Base-by-base conservation (phyloP, 805 yeast species). In the Kuraishia cidri region DNA sequence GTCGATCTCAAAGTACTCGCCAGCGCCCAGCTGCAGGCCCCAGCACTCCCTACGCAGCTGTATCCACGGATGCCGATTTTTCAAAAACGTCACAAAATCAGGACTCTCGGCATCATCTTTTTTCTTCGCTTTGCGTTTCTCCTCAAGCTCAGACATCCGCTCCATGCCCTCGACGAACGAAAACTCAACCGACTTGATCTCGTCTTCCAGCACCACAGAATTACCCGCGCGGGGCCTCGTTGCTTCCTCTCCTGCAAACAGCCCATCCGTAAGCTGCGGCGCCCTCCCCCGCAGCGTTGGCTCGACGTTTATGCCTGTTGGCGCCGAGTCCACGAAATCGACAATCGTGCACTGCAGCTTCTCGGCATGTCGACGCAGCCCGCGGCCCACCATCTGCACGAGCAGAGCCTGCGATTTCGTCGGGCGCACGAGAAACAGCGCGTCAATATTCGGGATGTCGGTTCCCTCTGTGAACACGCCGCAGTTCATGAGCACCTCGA, bases 401-500 rank as follows among this genome's bases (percentile, higher is more conserved):
- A 85, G 55, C 27, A 88, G 56, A 0, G 81, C 73, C 21, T 75
- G 58, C 1, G 96, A 87, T 37, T 66, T 67, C 0, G 96, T 83
- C 2, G 96, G 95, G 22, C 96, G 59, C 3, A 84, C 82, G 21
- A 88, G 53, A 19, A 88, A 62, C 9, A 88, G 60, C 20, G 86
- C 77, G 47, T 88, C 97, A 36, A 87, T 80, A 39, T 77, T 77
- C 3, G 97, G 97, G 13, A 90, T 77, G 56, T 88, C 97, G 0
- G 97, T 86, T 0, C 97, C 97, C 52, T 88, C 97, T 0, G 95
- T 88, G 44, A 90, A 79, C 5, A 88, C 84, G 12, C 82, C 85
- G 50, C 95, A 92, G 48, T 90, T 90, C 58, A 92, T 69, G 20
- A 88, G 55, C 0, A 90, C 94, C 4, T 79, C 73, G 13, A 84